Evolutionary conservation across 345 rosid species (phyloP).

Genomic region (Corchorus olitorius): DNA sequence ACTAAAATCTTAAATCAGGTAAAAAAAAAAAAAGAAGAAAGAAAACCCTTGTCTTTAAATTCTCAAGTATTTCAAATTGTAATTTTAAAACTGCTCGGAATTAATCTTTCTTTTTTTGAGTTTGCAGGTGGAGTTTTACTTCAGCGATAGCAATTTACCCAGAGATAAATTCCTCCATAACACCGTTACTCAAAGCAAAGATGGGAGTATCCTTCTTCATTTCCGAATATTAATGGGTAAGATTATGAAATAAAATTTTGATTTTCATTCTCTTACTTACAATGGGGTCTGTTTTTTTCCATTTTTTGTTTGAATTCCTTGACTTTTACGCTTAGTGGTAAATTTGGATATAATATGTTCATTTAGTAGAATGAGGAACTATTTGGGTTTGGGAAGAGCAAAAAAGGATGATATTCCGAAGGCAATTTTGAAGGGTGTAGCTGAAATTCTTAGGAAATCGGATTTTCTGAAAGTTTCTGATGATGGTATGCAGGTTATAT

Average conservation of each 20-base stretch:
- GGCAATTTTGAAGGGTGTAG: slow-evolving; percentile 22
- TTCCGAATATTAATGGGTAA: neutral
- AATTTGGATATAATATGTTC: slow-evolving; percentile 45
- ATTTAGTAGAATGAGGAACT: slow-evolving; percentile 43
- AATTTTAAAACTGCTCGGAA: neutral
- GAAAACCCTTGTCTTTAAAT: neutral
- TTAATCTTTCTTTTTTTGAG: neutral
- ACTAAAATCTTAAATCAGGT: slow-evolving; percentile 3
- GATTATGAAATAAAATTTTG: neutral
- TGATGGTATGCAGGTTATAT: slow-evolving; percentile 28
- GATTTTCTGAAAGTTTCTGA: slow-evolving; percentile 39
- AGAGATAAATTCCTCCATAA: slow-evolving; percentile 34
- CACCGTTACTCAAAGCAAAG: slow-evolving; percentile 33
- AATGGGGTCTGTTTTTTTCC: neutral
- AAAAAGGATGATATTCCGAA: slow-evolving; percentile 33
- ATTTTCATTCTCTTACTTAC: neutral
- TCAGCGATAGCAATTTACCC: slow-evolving; percentile 44
- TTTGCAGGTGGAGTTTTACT: slow-evolving; percentile 42
- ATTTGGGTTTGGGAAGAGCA: slow-evolving; percentile 35
- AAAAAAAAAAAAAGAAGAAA: no score
- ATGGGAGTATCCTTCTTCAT: slow-evolving; percentile 39
- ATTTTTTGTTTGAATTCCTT: neutral
- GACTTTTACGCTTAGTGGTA: slow-evolving; percentile 34
- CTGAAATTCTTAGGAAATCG: slow-evolving; percentile 32
- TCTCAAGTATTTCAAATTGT: neutral